These are phyloP conservation scores for Penicillium janthinellum DNA, from an alignment of 2,329 filamentous ascomycete species.

Conservation along the genomic window DNA sequence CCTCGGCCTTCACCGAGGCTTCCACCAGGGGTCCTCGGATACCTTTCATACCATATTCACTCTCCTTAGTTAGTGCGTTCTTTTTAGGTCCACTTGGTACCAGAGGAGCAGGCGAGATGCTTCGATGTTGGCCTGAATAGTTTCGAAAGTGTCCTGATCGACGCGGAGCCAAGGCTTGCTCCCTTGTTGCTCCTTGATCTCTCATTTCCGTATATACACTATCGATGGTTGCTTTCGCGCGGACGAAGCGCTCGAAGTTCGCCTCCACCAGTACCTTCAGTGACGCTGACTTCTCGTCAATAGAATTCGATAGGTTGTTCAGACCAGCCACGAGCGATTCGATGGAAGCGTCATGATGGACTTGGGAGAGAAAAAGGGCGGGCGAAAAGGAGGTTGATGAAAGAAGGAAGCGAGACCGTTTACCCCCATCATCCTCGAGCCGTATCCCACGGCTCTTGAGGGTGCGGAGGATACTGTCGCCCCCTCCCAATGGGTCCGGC, in stretches of 20 bases:
- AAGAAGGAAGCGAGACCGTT: constrained; percentile 89
- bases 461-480: constrained; percentile 81
- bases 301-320: constrained; percentile 83
- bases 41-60: constrained; percentile 82
- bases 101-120: constrained; percentile 41
- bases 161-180: constrained; percentile 58
- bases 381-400: constrained; percentile 96
- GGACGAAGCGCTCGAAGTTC: constrained; percentile 97
- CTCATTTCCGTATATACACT: constrained; percentile 98
- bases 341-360: constrained; percentile 84
- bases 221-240: constrained; percentile 96
- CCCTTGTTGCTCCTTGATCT: constrained; percentile 63
- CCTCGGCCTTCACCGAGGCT: constrained; percentile 89
- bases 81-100: constrained; percentile 66
- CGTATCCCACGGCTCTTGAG: constrained; percentile 75
- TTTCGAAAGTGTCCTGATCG: constrained; percentile 63
- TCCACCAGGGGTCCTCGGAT: constrained; percentile 88
- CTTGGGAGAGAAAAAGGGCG: constrained; percentile 85
- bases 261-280: constrained; percentile 95
- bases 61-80: constrained; percentile 89
- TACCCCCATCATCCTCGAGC: constrained; percentile 77
- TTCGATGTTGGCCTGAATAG: constrained; percentile 48
- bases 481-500: constrained; percentile 84
- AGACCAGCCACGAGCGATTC: constrained; percentile 78
- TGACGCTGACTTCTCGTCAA: constrained; percentile 96